Percentiles rank a stretch among this genome's conserved stretches.
Conservation (phyloP, 2,329 filamentous ascomycete species). For the Madurella mycetomatis region DNA sequence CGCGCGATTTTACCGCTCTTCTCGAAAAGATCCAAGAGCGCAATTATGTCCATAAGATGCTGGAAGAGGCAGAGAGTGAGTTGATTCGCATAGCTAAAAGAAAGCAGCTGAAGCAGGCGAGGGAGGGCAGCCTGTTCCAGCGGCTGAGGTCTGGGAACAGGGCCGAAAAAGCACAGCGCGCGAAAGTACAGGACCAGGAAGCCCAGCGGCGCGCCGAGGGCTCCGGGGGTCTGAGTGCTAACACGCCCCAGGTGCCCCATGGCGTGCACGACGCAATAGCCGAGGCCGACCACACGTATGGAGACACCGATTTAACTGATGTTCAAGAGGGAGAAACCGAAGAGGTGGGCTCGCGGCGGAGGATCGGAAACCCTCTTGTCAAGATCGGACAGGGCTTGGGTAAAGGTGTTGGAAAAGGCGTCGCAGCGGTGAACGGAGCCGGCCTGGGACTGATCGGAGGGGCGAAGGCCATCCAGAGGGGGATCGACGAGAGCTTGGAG, state of each 20-base stretch:
- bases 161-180: constrained; percentile 44
- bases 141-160: constrained; percentile 49
- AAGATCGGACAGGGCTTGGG: constrained; percentile 49
- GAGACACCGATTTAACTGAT: constrained; percentile 20
- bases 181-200: constrained; percentile 45
- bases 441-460: constrained; percentile 43
- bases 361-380: constrained; percentile 33
- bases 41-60: constrained; percentile 61
- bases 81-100: constrained; percentile 77
- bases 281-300: constrained; percentile 19
- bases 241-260: constrained; percentile 49
- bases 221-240: constrained; percentile 46
- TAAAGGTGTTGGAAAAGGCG: constrained; percentile 45
- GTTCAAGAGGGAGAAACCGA: constrained; percentile 26
- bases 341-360: constrained; percentile 28
- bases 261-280: constrained; percentile 43
- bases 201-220: constrained; percentile 49
- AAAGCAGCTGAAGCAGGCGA: constrained; percentile 70
- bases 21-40: constrained; percentile 78
- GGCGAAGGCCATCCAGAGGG: constrained; percentile 44
- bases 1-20: constrained; percentile 78
- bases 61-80: constrained; percentile 81
- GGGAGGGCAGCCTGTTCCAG: constrained; percentile 53
- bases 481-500: constrained; percentile 49
- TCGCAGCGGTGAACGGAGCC: constrained; percentile 39